Base-by-base conservation (phyloP, 805 yeast species). In the Grigorovia transvaalensis region DNA sequence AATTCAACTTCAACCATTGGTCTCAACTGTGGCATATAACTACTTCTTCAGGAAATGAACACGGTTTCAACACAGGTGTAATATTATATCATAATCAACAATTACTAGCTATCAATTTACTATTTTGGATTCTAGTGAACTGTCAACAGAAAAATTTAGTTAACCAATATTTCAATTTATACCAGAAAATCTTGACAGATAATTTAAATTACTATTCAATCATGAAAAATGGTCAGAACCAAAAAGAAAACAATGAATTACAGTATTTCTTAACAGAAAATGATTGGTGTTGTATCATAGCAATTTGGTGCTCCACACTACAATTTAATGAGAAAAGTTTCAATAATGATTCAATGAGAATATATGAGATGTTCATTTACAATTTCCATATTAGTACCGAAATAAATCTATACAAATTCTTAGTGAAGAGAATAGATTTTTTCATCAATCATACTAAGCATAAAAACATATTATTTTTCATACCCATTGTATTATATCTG, bases 401-500 rank as follows among this genome's bases (percentile, higher is more conserved):
- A 9, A 27, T 40, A 9, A n/a, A 27, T 2, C 19, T 44, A 23
- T 30, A 49, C 23, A n/a, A 42, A 4, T n/a, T 49, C 11, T 19
- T 49, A 17, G 43, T 43, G 29, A 43, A 8, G 9, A 19, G 29
- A 9, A 19, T 44, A 17, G 47, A 49, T 35, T 11, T 29, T 27
- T 19, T 49, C 7, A 49, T 49, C 13, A 50, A 41, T 11, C 29
- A 13, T 15, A 38, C 12, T 13, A 12, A 12, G 13, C 12, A 27
- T n/a, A 45, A 43, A 30, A 23, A 19, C 7, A 43, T 38, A 9
- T 20, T 48, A 30, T 19, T 23, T 17, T 27, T 35, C 7, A 33
- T 50, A 38, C 53, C 53, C 4, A 15, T 46, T 5, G n/a, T 50
- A 19, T 27, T 47, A 19, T 50, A 42, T 30, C 9, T 50, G 9